Conservation (phyloP, 1,284 basidiomycete species). For the Sphagnurus paluster region DNA sequence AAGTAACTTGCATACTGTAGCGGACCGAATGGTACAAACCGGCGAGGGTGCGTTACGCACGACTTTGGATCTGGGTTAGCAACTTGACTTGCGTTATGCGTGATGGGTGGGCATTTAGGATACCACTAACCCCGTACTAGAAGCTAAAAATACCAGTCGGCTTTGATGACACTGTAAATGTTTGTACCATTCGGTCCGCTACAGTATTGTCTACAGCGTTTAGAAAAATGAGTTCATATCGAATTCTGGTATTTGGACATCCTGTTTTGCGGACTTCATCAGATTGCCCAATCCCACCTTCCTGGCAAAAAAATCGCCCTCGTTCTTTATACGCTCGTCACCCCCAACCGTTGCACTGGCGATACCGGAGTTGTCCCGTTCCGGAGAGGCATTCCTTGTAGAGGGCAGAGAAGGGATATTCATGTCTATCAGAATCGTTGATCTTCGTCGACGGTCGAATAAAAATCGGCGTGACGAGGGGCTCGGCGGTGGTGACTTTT, state of each 20-base stretch:
- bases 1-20: too few relatives aligned
- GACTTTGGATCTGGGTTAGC: too few relatives aligned
- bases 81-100: too few relatives aligned
- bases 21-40: too few relatives aligned
- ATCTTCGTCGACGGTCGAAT: constrained; percentile 60
- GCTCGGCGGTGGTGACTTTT: constrained; percentile 34
- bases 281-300: constrained; percentile 79
- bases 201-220: too few relatives aligned
- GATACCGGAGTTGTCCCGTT: constrained; percentile 23
- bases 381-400: constrained; percentile 55
- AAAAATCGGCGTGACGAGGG: constrained; percentile 45
- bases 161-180: background rate
- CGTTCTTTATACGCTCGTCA: constrained; percentile 43
- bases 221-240: constrained; percentile 76
- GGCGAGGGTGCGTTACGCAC: too few relatives aligned
- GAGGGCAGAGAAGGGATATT: constrained; percentile 68
- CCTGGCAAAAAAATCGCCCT: constrained; percentile 57
- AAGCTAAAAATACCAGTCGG: too few relatives aligned
- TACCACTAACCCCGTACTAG: too few relatives aligned
- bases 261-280: constrained; percentile 86
- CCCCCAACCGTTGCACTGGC: constrained; percentile 7
- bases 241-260: constrained; percentile 83
- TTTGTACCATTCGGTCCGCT: too few relatives aligned
- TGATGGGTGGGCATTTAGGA: too few relatives aligned
- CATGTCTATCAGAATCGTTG: constrained; percentile 86